Percentiles rank a stretch among this genome's conserved stretches.
Evolutionary conservation across 257 asterid genomes (phyloP).

Genomic region (Anisodus tanguticus): DNA sequence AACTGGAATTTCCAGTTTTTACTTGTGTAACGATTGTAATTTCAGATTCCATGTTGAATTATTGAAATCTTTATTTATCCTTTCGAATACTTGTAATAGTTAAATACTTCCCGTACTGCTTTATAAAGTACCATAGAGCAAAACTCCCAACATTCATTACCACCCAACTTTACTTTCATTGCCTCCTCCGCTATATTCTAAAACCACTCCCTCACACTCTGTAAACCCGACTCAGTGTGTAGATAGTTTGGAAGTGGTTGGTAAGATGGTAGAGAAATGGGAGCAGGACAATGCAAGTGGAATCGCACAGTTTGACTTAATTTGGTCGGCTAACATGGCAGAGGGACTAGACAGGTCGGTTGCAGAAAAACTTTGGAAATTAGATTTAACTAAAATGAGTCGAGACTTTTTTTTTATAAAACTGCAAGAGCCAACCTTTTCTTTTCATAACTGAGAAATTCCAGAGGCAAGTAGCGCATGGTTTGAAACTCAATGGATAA

Average conservation of each 20-base stretch:
- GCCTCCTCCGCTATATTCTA: slow-evolving; percentile 8
- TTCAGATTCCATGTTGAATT: no score
- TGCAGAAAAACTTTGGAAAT: background rate
- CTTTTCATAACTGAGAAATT: background rate
- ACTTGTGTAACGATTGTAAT: no score
- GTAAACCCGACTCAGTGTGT: background rate
- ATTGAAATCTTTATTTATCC: no score
- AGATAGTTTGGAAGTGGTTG: background rate
- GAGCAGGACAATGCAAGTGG: slow-evolving; percentile 2
- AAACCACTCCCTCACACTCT: background rate
- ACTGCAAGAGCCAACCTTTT: background rate
- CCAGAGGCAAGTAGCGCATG: background rate
- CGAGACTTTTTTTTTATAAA: background rate
- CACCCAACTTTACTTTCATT: slow-evolving; percentile 9
- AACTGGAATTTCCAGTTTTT: no score
- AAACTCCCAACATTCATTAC: no score
- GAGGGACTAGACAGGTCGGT: background rate
- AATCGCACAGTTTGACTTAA: background rate
- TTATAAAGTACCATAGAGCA: no score
- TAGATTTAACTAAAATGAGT: background rate
- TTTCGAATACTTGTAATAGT: no score
- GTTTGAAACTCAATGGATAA: background rate
- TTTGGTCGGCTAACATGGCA: slow-evolving; percentile 2
- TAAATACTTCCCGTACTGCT: no score
- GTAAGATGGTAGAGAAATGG: background rate